Evolutionary conservation across 352 stramenopile genomes (phyloP), one percentile per base, ranked within the genome.

Genomic region (Phytophthora crassamura): DNA sequence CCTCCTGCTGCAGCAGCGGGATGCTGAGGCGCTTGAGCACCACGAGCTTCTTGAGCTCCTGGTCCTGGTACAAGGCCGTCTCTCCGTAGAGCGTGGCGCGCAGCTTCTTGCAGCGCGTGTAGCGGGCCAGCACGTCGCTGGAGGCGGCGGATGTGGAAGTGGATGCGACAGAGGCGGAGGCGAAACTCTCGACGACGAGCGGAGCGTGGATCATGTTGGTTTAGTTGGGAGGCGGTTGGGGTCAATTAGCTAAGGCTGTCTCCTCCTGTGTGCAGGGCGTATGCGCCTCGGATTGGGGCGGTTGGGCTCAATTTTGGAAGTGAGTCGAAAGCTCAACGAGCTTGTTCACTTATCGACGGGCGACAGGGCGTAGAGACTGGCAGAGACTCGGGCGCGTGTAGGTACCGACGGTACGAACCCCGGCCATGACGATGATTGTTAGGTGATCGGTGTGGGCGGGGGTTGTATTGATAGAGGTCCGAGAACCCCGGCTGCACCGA

Each of bases 1-100:
- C 59, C 34, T 84, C 77, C n/a, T 78, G 66, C 10, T 77, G 66
- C 32, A 89, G 55, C 4, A 71, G 56, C 0, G 57, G 47, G 35
- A 89, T 72, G 30, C 55, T 79, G 2, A 84, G 64, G 25, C 77
- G 78, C 62, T 89, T 89, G 64, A 89, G 72, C 51, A 88, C 81
- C 12, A 86, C 75, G 30, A 81, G 64, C 66, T 80, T 69, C 39
- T 77, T 73, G 7, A 61, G 60, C 18, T 61, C 47, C 18, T 71
- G 47, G 45, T 89, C 80, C 5, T 69, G 70, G 58, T 77, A 89
- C 18, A 91, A 64, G 12, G 72, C 60, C 16, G 80, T 86, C 54
- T 89, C 77, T 38, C 80, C 83, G 56, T 85, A 89, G 15, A 87
- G 60, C 16, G 83, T 88, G 52, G 49, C 42, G 55, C 79, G 78